A percentile compares a stretch with the other conserved stretches of the same genome.
Conservation (phyloP, 306 rosid genomes). For the Vigna angularis region DNA sequence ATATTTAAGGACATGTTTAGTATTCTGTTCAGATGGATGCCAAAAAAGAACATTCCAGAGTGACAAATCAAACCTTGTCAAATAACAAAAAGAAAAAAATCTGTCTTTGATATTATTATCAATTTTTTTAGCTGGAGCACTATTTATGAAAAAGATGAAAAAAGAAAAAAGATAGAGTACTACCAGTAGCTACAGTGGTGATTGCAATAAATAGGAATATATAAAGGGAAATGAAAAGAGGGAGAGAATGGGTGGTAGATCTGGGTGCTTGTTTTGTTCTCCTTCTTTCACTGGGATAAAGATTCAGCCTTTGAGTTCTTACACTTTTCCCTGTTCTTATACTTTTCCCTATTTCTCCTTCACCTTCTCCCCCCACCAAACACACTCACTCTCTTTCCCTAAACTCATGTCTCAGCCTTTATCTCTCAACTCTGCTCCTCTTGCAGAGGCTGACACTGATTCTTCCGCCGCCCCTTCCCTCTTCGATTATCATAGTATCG, state of each 20-base stretch:
- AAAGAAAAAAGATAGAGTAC: not conserved
- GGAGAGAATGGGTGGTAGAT: not conserved
- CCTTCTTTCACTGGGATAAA: not conserved
- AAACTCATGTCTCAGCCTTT: constrained; percentile 47
- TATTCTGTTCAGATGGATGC: not conserved
- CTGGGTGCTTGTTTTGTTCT: not conserved
- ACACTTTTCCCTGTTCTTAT: not conserved
- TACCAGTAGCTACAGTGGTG: not conserved
- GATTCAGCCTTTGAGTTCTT: not conserved
- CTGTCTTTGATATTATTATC: not conserved
- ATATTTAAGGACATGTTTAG: too few species aligned
- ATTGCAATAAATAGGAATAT: not conserved
- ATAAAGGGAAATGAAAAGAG: not conserved
- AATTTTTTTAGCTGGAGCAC: not conserved
- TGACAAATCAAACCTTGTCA: not conserved
- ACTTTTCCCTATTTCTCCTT: not conserved
- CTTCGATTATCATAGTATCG: constrained; percentile 58
- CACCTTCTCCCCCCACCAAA: not conserved
- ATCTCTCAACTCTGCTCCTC: not conserved
- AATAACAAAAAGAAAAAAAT: not conserved
- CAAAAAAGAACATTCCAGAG: not conserved
- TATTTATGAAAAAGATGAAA: not conserved
- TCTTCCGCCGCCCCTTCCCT: not conserved
- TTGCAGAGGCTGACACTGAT: not conserved
- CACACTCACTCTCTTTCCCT: not conserved